Conservation (phyloP, 2,329 filamentous ascomycete genomes). For the Verticillium albo-atrum region DNA sequence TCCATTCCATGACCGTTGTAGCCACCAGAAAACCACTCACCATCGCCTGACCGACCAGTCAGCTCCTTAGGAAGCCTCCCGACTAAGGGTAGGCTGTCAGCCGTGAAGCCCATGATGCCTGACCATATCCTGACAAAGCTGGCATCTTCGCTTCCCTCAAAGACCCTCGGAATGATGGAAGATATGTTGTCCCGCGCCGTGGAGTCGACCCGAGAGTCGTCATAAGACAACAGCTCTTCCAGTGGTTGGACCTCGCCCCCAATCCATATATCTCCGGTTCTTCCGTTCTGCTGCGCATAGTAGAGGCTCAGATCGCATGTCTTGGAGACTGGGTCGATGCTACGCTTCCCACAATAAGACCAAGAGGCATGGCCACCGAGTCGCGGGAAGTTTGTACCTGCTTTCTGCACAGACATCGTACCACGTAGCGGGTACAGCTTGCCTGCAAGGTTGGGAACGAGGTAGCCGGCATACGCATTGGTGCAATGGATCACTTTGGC, state of each 20-base stretch:
- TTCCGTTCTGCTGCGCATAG: constrained; percentile 6
- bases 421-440: neutral
- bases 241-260: constrained; percentile 4
- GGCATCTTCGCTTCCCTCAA: neutral
- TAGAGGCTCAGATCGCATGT: neutral
- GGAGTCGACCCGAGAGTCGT: constrained; percentile 1
- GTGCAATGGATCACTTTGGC: neutral
- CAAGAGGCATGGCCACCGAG: neutral
- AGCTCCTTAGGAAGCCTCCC: constrained; percentile 13
- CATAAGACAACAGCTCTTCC: constrained; percentile 1
- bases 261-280: constrained; percentile 3
- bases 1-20: constrained; percentile 24
- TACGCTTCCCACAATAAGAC: neutral
- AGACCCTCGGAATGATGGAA: neutral
- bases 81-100: constrained; percentile 20
- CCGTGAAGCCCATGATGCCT: constrained; percentile 23
- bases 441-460: neutral
- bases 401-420: neutral
- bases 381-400: neutral
- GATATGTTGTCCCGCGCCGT: neutral
- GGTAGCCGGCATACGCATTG: neutral
- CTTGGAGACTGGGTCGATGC: neutral
- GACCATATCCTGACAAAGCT: constrained; percentile 16
- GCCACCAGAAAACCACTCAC: constrained; percentile 23
- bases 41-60: constrained; percentile 9